Evolutionary conservation across 2,329 filamentous ascomycete species (phyloP).

Genomic region (Penicillium sp.): DNA sequence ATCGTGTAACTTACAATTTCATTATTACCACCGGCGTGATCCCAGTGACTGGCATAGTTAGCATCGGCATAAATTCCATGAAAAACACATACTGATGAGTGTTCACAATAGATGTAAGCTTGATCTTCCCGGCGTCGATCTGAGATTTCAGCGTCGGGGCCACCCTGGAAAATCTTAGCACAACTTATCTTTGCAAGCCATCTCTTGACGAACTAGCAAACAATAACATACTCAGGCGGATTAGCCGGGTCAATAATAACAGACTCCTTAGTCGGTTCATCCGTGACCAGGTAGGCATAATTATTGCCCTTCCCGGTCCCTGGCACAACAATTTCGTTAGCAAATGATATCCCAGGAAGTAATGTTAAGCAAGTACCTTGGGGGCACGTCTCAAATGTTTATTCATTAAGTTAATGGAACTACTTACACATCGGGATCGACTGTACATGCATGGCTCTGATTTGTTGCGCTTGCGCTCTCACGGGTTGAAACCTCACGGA

Average conservation of each 20-base stretch:
- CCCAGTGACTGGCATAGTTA: constrained; percentile 67
- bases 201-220: too few species aligned
- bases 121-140: constrained; percentile 62
- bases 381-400: too few species aligned
- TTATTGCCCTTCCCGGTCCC: constrained; percentile 41
- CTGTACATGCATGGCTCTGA: constrained; percentile 43
- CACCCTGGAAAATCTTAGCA: constrained; percentile 39
- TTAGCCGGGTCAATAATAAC: constrained; percentile 47
- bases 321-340: too few species aligned
- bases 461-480: too few species aligned
- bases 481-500: too few species aligned
- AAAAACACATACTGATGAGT: constrained; percentile 72
- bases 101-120: constrained; percentile 82
- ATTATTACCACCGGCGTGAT: constrained; percentile 86
- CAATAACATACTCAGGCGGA: constrained; percentile 39
- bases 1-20: constrained; percentile 59
- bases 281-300: constrained; percentile 46
- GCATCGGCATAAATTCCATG: too few species aligned
- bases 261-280: constrained; percentile 43
- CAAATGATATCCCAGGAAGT: too few species aligned
- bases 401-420: too few species aligned
- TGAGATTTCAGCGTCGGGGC: constrained; percentile 62
- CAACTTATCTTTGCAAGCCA: neutral
- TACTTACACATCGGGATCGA: constrained; percentile 49
- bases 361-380: too few species aligned